Conservation (phyloP, 306 rosid genomes). For the Rosa chinensis region DNA sequence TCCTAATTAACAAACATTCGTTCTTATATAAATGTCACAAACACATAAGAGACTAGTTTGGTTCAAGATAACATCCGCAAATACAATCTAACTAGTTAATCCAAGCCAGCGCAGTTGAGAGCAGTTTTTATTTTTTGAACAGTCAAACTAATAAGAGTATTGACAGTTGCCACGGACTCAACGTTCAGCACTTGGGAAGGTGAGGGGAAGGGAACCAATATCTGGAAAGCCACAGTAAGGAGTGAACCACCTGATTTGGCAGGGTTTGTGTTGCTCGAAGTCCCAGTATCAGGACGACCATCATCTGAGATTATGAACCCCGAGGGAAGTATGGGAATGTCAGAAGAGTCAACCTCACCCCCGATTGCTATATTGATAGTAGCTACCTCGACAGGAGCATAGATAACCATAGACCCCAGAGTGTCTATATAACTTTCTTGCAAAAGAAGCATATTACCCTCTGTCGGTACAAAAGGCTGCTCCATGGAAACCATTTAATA, state of each 20-base stretch:
- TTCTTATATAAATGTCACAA: neutral
- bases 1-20: neutral
- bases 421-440: conserved; percentile 59
- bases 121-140: conserved; percentile 49
- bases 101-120: conserved; percentile 34
- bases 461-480: conserved; percentile 50
- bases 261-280: conserved; percentile 2
- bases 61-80: neutral
- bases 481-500: conserved; percentile 12
- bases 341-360: conserved; percentile 41
- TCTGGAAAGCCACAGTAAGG: conserved; percentile 54
- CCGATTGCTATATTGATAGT: conserved; percentile 21
- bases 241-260: conserved; percentile 41
- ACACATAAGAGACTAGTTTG: neutral
- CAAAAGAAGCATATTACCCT: conserved; percentile 41
- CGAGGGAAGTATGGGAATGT: conserved; percentile 54
- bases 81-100: conserved; percentile 12
- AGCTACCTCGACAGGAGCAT: conserved; percentile 46
- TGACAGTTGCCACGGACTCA: conserved; percentile 38
- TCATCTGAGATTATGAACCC: conserved; percentile 58
- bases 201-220: conserved; percentile 24
- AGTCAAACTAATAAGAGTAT: conserved; percentile 36
- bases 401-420: conserved; percentile 45
- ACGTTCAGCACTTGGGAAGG: conserved; percentile 21
- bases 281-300: conserved; percentile 25